Evolutionary conservation across 2,329 filamentous ascomycete genomes (phyloP).

Genomic region (Ophiostoma sp.): DNA sequence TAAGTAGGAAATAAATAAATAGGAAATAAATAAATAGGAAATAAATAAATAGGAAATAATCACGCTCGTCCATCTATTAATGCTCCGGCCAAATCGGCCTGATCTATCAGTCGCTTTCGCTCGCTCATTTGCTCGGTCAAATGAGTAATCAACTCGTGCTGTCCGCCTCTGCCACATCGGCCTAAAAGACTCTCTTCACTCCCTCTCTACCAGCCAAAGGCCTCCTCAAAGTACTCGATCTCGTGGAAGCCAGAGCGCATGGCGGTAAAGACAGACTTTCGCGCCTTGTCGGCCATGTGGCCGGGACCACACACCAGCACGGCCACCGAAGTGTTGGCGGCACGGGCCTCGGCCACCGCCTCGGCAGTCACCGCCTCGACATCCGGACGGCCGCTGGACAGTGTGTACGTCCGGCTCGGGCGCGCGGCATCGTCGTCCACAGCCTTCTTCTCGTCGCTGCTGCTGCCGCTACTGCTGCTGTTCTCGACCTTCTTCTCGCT

Average conservation of each 20-base stretch:
- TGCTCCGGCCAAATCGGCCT: background rate
- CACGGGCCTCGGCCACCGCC: slow-evolving; percentile 14
- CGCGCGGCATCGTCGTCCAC: background rate
- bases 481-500: too few species aligned
- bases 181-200: too few species aligned
- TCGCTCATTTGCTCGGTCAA: background rate
- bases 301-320: slow-evolving; percentile 27
- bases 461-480: background rate
- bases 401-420: background rate
- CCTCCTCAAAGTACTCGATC: slow-evolving; percentile 27
- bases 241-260: slow-evolving; percentile 19
- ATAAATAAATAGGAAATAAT: background rate
- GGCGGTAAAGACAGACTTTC: slow-evolving; percentile 17
- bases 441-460: slow-evolving; percentile 1
- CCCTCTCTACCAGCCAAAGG: slow-evolving; percentile 26
- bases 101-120: background rate
- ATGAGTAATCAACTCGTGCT: background rate
- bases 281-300: slow-evolving; percentile 24
- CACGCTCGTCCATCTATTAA: background rate
- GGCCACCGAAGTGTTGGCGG: slow-evolving; percentile 19
- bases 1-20: background rate
- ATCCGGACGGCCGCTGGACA: slow-evolving; percentile 25
- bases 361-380: slow-evolving; percentile 19
- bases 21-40: background rate
- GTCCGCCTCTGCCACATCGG: background rate